These are phyloP conservation scores for Myrica gale DNA, from an alignment of 306 rosid genomes.

Conservation along the genomic window DNA sequence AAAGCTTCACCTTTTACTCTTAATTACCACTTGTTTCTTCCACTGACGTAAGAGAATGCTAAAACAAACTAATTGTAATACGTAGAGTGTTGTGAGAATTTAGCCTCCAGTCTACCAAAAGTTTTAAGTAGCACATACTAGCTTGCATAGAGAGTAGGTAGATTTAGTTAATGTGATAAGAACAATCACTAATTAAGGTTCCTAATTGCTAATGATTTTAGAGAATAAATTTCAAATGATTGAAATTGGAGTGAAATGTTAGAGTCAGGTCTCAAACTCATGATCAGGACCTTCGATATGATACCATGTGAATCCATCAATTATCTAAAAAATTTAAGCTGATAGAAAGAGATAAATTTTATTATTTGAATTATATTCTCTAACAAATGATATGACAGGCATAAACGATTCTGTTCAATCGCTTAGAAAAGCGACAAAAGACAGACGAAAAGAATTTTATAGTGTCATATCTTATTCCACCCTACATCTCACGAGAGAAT, in stretches of 20 bases:
- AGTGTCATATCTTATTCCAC: constrained; percentile 4
- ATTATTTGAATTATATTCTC: too few relatives aligned
- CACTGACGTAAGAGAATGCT: too few relatives aligned
- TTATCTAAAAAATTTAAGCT: too few relatives aligned
- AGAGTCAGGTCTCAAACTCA: too few relatives aligned
- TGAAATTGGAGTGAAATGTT: too few relatives aligned
- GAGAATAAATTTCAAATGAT: too few relatives aligned
- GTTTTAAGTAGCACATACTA: background rate
- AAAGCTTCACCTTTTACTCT: too few relatives aligned
- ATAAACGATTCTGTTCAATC: background rate
- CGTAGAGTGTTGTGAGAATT: background rate
- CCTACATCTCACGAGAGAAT: constrained; percentile 7
- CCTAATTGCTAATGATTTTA: background rate
- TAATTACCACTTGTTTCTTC: too few relatives aligned
- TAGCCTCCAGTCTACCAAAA: background rate
- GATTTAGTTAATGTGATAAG: background rate
- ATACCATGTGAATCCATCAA: too few relatives aligned
- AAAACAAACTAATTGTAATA: background rate
- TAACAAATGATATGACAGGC: background rate
- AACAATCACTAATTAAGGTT: background rate
- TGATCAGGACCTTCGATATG: too few relatives aligned
- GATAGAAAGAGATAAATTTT: too few relatives aligned
- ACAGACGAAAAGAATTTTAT: constrained; percentile 5
- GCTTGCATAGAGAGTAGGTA: background rate
- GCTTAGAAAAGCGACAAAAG: background rate